These are phyloP conservation scores for Aaosphaeria pasadenensis DNA, from an alignment of 2,329 filamentous ascomycete species.

Conservation along the genomic window DNA sequence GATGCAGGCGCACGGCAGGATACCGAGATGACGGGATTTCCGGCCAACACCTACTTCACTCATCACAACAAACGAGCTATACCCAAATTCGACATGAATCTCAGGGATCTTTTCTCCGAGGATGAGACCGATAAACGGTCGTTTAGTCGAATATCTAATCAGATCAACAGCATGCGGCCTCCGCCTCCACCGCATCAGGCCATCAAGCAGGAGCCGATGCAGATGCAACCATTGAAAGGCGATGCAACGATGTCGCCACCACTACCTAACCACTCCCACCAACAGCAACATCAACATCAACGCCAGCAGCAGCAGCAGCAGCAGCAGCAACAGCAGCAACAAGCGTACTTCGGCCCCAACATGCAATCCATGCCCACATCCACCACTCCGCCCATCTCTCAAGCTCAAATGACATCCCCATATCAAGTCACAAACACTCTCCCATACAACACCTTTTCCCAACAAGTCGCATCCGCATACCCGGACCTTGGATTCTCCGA, in stretches of 20 bases:
- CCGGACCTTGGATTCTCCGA: constrained; percentile 42
- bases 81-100: constrained; percentile 55
- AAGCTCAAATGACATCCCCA: constrained; percentile 16
- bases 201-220: constrained; percentile 19
- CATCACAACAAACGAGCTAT: constrained; percentile 40
- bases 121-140: constrained; percentile 39
- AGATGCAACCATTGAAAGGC: constrained; percentile 20
- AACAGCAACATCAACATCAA: constrained; percentile 13
- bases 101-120: constrained; percentile 37
- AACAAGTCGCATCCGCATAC: constrained; percentile 23
- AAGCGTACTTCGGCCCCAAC: constrained; percentile 5
- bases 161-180: constrained; percentile 30
- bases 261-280: constrained; percentile 27
- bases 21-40: constrained; percentile 30
- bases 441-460: constrained; percentile 27
- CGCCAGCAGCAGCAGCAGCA: constrained; percentile 15
- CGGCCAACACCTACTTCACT: constrained; percentile 12
- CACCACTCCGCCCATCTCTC: constrained; percentile 13
- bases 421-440: constrained; percentile 28
- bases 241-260: constrained; percentile 32
- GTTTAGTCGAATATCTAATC: constrained; percentile 35
- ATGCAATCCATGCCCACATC: constrained; percentile 4
- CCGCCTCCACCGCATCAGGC: constrained; percentile 22
- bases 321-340: constrained; percentile 10
- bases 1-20: constrained; percentile 31